phyloP scores from a whole-genome alignment of 179 eudicot genomes.

The Corrigiola litoralis region DNA sequence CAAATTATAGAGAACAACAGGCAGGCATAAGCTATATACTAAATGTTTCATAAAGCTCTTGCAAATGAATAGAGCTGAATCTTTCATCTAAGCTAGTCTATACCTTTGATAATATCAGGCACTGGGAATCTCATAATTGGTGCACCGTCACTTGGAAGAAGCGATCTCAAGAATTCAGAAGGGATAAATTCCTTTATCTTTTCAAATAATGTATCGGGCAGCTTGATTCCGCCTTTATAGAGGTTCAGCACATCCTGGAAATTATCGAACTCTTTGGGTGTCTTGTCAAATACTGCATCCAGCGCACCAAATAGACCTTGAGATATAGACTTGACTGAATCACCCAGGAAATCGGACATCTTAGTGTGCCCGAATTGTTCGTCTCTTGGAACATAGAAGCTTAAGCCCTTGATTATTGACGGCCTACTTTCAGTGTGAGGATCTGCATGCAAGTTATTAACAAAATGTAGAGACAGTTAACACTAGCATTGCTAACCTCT shows the following conservation, averaged over 20 bases:
- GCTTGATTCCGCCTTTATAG: constrained; percentile 43
- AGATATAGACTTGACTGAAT: constrained; percentile 54
- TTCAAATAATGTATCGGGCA: constrained; percentile 28
- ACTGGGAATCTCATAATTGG: constrained; percentile 49
- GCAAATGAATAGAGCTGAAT: not conserved
- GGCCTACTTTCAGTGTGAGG: constrained; percentile 60
- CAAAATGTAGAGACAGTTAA: not conserved
- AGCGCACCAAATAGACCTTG: constrained; percentile 48
- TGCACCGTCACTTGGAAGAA: constrained; percentile 49
- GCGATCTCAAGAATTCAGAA: constrained; percentile 45
- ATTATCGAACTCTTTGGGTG: constrained; percentile 61
- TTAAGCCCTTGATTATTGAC: constrained; percentile 38
- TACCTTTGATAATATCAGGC: constrained; percentile 72
- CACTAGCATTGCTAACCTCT: not conserved
- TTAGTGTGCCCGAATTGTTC: constrained; percentile 70
- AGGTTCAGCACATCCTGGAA: constrained; percentile 52
- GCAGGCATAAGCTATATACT: not conserved
- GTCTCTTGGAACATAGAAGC: constrained; percentile 81
- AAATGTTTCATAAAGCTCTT: too few species aligned
- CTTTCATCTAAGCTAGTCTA: not conserved
- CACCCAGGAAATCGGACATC: constrained; percentile 64
- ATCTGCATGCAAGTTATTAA: constrained; percentile 37
- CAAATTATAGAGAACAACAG: not conserved
- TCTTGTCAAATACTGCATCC: constrained; percentile 45
- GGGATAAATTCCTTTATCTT: constrained; percentile 40